These are phyloP conservation scores for Talaromyces sp. DNA, from an alignment of 2,329 filamentous ascomycete genomes.

Conservation along the genomic window DNA sequence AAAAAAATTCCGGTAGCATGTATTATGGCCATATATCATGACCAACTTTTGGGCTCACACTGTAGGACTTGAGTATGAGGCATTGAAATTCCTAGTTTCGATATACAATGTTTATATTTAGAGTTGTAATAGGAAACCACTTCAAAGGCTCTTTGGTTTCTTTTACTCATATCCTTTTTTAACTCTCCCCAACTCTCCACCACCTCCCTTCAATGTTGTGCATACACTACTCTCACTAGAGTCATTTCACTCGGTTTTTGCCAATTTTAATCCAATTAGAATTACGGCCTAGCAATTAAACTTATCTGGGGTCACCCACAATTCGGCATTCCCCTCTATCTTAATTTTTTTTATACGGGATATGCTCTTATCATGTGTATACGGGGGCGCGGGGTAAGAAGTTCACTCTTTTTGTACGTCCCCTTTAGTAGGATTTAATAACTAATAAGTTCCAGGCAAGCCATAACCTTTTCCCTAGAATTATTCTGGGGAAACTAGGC, in stretches of 20 bases:
- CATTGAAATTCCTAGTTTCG: not conserved
- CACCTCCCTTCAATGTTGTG: not conserved
- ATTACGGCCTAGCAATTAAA: not conserved
- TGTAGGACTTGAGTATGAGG: not conserved
- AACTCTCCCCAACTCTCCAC: not conserved
- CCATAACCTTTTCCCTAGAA: not conserved
- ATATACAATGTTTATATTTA: not conserved
- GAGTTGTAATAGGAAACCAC: not conserved
- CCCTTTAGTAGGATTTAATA: not conserved
- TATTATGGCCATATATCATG: not conserved
- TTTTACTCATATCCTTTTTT: not conserved
- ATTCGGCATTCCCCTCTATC: not conserved
- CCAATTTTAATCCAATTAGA: not conserved
- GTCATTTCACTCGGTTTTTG: not conserved
- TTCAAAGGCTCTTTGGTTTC: not conserved
- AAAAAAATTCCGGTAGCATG: not conserved
- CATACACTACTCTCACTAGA: not conserved
- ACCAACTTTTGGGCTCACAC: no score
- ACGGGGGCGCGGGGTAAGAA: no score
- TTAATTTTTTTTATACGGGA: not conserved
- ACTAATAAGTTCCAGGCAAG: no score
- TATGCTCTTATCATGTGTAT: not conserved
- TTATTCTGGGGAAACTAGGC: not conserved
- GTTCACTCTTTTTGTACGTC: not conserved
- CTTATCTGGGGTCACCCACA: not conserved